Evolutionary conservation across 768 basidiomycete genomes (phyloP), one percentile per base, ranked within the genome.

Genomic region (Chalciporus pseudorubinellus): DNA sequence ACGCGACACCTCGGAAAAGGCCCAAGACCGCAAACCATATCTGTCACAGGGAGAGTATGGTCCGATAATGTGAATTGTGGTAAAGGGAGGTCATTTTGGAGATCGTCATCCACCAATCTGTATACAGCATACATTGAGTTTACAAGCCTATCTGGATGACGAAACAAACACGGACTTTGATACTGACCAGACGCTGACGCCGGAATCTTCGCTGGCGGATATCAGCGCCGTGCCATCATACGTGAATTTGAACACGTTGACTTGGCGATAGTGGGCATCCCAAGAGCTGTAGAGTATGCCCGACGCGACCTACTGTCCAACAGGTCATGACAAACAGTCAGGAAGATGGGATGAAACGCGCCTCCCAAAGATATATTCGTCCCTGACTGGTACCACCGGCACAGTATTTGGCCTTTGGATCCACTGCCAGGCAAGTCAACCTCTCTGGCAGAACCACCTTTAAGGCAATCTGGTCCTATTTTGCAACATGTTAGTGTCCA

Each of bases 321-420:
- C 48, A 36, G 19, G 60, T 67, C 55, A 69, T 34, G 46, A 44
- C 33, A 13, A 3, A 51, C 10, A 16, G 16, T 8, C 43, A 19
- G n/a, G 19, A 24, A 20, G 44, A 39, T n/a, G 51, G 18, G 50
- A 41, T 5, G 10, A 24, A 50, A 78, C 84, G 61, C 58, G 86
- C 94, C 89, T 98, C 95, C 97, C 97, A 99, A 1, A 99, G 71
- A 64, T 95, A 95, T 60, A 98, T 81, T 46, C 94, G 83, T 26
- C 97, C 97, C 61, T 89, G 85, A 4, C 80, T 69, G 0, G 93
- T 95, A 28, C 94, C 97, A 21, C 89, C 95, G 0, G 90, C 94
- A 60, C 90, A 93, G 59, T 84, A 89, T 31, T 74, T 70, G 4
- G 93, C 94, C 41, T 74, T 75, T 16, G 75, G 75, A 67, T 95